Evolutionary conservation across 805 yeast species (phyloP).

Genomic region (Pichia membranifaciens): DNA sequence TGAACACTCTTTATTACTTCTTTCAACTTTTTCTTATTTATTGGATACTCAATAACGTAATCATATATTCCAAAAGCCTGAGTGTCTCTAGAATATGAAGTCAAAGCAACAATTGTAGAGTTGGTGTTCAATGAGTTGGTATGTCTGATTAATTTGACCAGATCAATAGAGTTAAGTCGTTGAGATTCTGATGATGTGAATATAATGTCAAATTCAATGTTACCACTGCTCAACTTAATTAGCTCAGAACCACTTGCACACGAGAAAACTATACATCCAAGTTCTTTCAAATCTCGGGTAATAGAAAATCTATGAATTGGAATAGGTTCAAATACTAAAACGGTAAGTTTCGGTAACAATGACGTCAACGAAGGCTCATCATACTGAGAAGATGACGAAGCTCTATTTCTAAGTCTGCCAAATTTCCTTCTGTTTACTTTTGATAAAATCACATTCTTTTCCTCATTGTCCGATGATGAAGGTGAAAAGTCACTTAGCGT

Average conservation of each 20-base stretch:
- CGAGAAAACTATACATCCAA: conserved; percentile 77
- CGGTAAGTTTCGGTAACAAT: conserved; percentile 40
- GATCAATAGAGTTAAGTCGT: conserved; percentile 66
- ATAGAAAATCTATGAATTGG: conserved; percentile 72
- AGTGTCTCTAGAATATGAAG: conserved; percentile 69
- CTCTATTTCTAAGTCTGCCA: neutral
- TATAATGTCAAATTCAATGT: conserved; percentile 77
- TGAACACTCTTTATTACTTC: conserved; percentile 26
- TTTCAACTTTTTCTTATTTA: conserved; percentile 31
- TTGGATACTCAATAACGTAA: conserved; percentile 72
- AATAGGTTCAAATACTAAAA: conserved; percentile 80
- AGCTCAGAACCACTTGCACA: conserved; percentile 79
- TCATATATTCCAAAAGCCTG: conserved; percentile 48
- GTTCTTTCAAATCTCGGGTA: conserved; percentile 52
- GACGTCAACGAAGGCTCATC: neutral
- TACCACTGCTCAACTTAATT: conserved; percentile 73
- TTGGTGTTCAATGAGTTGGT: conserved; percentile 73
- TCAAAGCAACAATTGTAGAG: conserved; percentile 73
- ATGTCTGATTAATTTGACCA: conserved; percentile 65
- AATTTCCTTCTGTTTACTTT: conserved; percentile 37
- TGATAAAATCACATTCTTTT: conserved; percentile 43
- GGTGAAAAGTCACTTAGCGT: conserved; percentile 35
- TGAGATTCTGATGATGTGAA: conserved; percentile 67
- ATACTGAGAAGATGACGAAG: neutral
- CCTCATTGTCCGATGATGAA: conserved; percentile 68